Base-by-base conservation (phyloP, 2,329 filamentous ascomycete genomes). In the Massarina eburnea region DNA sequence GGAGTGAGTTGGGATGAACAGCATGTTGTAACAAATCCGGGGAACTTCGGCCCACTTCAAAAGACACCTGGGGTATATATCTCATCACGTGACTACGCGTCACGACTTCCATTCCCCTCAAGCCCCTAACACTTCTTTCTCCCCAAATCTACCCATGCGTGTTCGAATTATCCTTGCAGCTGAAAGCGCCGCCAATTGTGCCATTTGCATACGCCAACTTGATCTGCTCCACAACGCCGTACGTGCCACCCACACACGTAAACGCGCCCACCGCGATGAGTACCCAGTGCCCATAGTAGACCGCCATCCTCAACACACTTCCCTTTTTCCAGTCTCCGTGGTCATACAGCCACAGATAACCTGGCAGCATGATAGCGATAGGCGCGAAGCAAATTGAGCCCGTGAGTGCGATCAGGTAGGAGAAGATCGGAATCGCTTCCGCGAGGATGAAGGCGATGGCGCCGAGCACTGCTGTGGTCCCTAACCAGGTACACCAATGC, bases 401-500 rank as follows among this genome's bases (percentile, higher is more conserved):
- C 2, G 74, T 72, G 3, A 79, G 51, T 0, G 75, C 71, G 30
- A 79, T 51, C 17, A 79, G 54, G 54, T 73, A 78, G 35, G 75
- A 76, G 67, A 80, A 80, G 41, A 80, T 76, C 0, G 77, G 77
- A 39, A 81, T 77, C 0, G 74, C 74, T 37, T 71, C 67, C 1
- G 77, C 77, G 15, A 80, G 56, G 37, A 80, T 66, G 52, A 77
- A 80, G 1, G 75, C 62, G 4, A 78, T 55, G 3, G 70, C 56
- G 1, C 69, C 72, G 37, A 72, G 74, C 30, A 82, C 73, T 21
- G 80, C 65, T 9, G 84, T 70, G 3, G 79, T 79, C 3, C 75
- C 63, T 12, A 84, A 62, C 78, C 79, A 82, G 1, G 73, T 76
- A 0, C 53, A 61, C 78, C 78, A 80, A 52, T 82, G 79, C 0